Evolutionary conservation across 768 basidiomycete genomes (phyloP).

Genomic region (Scleroderma bovista): DNA sequence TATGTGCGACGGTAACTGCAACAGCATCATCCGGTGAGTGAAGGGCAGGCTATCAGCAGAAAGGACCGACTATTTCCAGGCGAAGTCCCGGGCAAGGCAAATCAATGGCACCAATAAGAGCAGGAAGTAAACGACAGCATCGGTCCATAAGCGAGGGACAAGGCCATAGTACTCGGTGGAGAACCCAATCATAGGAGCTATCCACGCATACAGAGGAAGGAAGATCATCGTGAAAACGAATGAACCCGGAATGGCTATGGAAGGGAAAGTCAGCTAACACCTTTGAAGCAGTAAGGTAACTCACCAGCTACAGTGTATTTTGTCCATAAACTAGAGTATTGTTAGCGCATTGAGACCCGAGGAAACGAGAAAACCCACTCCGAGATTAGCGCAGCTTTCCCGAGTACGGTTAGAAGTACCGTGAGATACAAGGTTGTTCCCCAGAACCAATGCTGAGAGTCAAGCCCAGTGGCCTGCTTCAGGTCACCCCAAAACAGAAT

Average conservation of each 20-base stretch:
- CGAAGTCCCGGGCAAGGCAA: slow-evolving; percentile 83
- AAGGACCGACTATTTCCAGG: slow-evolving; percentile 85
- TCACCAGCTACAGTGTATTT: slow-evolving; percentile 93
- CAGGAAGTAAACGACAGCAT: slow-evolving; percentile 84
- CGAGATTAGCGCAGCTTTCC: slow-evolving; percentile 94
- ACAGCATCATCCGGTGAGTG: neutral
- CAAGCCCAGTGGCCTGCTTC: slow-evolving; percentile 71
- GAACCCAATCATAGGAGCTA: slow-evolving; percentile 83
- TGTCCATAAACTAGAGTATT: slow-evolving; percentile 80
- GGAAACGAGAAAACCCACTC: slow-evolving; percentile 60
- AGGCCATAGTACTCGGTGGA: slow-evolving; percentile 89
- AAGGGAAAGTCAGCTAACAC: slow-evolving; percentile 3
- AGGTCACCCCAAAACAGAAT: slow-evolving; percentile 92
- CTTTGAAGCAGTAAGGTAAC: slow-evolving; percentile 10
- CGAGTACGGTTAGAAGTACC: slow-evolving; percentile 90
- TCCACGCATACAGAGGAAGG: slow-evolving; percentile 82
- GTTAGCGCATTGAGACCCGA: slow-evolving; percentile 1
- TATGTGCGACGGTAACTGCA: slow-evolving; percentile 87
- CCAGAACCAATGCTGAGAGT: slow-evolving; percentile 98
- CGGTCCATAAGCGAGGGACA: slow-evolving; percentile 86
- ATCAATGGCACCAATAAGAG: slow-evolving; percentile 79
- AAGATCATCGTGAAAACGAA: slow-evolving; percentile 96
- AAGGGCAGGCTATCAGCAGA: slow-evolving; percentile 1
- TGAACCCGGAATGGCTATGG: slow-evolving; percentile 88
- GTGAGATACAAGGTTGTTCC: slow-evolving; percentile 94